Percentiles rank a stretch among this genome's conserved stretches.
These are phyloP conservation scores for Phialophora tarda DNA, from an alignment of 2,329 filamentous ascomycete genomes.

Conservation along the genomic window DNA sequence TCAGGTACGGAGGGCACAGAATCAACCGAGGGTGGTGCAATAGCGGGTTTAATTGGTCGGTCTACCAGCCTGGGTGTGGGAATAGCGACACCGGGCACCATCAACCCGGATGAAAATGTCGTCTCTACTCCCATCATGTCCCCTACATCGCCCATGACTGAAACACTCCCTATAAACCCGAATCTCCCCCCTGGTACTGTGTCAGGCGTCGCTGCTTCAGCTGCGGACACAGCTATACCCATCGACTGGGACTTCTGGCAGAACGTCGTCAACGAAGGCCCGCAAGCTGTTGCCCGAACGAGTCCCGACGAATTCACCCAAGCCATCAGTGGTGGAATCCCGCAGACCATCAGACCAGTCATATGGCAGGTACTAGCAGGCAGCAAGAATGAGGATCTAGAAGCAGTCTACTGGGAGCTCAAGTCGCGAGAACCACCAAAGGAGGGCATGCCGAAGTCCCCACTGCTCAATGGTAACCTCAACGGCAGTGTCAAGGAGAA, in stretches of 20 bases:
- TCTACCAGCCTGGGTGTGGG: conserved; percentile 52
- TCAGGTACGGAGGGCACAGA: conserved; percentile 57
- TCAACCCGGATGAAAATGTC: conserved; percentile 55
- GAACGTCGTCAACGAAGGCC: conserved; percentile 90
- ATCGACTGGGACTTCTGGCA: conserved; percentile 99
- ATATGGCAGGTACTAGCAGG: conserved; percentile 98
- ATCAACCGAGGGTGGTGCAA: conserved; percentile 50
- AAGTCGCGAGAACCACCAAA: conserved; percentile 68
- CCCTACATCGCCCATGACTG: conserved; percentile 47
- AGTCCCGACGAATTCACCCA: conserved; percentile 87
- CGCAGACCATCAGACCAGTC: conserved; percentile 92
- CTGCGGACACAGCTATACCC: conserved; percentile 66
- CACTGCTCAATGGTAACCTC: conserved; percentile 43
- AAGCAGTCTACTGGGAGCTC: conserved; percentile 83
- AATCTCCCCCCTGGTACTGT: conserved; percentile 83
- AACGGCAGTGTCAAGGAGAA: conserved; percentile 67
- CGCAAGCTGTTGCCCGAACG: conserved; percentile 82
- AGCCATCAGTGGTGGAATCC: conserved; percentile 91
- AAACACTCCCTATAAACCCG: conserved; percentile 69
- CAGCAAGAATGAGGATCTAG: conserved; percentile 90
- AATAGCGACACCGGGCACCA: conserved; percentile 55
- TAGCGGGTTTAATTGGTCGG: conserved; percentile 50
- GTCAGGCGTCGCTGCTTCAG: conserved; percentile 75
- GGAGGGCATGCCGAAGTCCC: conserved; percentile 49
- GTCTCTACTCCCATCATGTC: conserved; percentile 42